Base-by-base conservation (phyloP, 2,329 filamentous ascomycete species). In the Penicillium psychrosexuale region DNA sequence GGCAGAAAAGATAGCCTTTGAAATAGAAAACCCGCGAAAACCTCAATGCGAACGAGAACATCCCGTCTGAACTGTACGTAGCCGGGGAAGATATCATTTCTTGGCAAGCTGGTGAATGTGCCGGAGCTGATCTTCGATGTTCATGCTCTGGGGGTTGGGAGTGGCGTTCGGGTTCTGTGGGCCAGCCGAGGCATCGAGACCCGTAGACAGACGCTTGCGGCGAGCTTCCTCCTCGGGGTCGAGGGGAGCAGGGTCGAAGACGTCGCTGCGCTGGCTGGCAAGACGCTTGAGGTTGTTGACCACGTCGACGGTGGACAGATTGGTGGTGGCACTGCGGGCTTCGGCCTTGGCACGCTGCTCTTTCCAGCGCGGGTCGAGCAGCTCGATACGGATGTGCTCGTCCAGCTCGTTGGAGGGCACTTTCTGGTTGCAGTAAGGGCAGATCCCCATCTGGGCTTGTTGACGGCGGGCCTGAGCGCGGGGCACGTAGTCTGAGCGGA, bases 261-360 rank as follows among this genome's bases (percentile, higher is more conserved):
- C 83, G 66, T 97, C 93, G 61, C 83, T 88, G 44, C 93, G 84
- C 72, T 96, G 90, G 62, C 90, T 92, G 24, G 92, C 91, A 48
- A 97, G 80, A n/a, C 93, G 87, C 79, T 97, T 97, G 60, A 97
- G 82, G 70, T 97, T 97, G 72, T 91, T 92, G 48, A 91, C 92
- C 43, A 96, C 91, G 64, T 97, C 93, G 33, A 83, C 84, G 3
- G 90, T 93, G 1, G 88, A 90, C 9, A 96, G 77, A 66, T 96
- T 97, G 9, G 91, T 95, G 0, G 89, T 92, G 1, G 90, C 84
- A 61, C 88, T 90, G 59, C 93, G 87, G 12, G 89, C 85, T 43
- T 96, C 91, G 15, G 90, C 86, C 72, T 96, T 96, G 55, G 90
- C 89, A 64, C 91, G 91, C 72, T 97, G 92, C 70, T 97, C 92